Base-by-base conservation (phyloP, 306 rosid species). In the Acacia confusa region DNA sequence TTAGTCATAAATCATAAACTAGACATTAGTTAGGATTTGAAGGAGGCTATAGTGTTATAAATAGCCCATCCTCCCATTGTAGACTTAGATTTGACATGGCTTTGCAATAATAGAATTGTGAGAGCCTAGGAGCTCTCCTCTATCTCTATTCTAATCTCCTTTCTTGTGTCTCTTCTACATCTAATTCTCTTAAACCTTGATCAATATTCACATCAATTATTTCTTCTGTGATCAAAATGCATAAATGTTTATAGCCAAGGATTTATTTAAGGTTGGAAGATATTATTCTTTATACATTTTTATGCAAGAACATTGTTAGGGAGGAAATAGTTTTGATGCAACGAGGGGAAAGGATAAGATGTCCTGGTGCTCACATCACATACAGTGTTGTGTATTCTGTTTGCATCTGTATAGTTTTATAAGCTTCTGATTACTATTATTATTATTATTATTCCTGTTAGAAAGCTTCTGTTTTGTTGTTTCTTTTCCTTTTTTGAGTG, bases 381-480 rank as follows among this genome's bases (percentile, higher is more conserved):
- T 70, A 15, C 65, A 30, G 20, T 52, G 61, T 67, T 68, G 27
- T 36, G 19, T 22, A 66, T 24, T 45, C 57, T 36, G 55, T 53
- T 70, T 53, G 43, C 57, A 53, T 40, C 71, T 55, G 28, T 38
- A 40, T 41, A 27, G 28, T 36, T 70, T 38, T 25, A 25, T 70
- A n/a, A 30, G 53, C 9, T 52, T 67, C 24, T 66, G 65, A 70
- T 57, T 79, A 72, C 34, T 5, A 66, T 55, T 3, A 16, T 25
- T 32, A 50, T 32, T 8, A 7, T 25, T 55, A 48, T 30, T 44
- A 61, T 76, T 83, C 72, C 70, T 76, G 55, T 38, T 72, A 32
- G 73, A 60, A 58, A 65, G 38, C 41, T 73, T 32, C 55, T 60
- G 13, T 15, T 44, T 52, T 73, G 36, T 45, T 15, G 64, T 38